Percentiles rank a stretch among this genome's conserved stretches.
phyloP scores from a whole-genome alignment of 164 flowering plant genomes.

The Kalanchoe fedtschenkoi region DNA sequence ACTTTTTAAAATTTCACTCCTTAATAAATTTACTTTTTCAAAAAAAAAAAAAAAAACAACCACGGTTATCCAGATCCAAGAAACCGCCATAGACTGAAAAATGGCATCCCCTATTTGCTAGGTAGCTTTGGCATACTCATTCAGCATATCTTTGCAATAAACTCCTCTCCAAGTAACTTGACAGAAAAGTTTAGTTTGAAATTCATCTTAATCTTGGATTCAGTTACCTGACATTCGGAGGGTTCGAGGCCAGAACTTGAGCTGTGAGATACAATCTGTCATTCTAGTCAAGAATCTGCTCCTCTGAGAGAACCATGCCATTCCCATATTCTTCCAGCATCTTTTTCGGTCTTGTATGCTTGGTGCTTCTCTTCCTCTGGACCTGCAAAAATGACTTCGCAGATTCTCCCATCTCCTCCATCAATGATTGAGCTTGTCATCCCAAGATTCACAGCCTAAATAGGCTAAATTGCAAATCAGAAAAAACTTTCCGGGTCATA shows the following conservation, averaged over 20 bases:
- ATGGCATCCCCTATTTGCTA: conserved; percentile 5
- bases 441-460: conserved; percentile 24
- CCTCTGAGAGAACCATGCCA: conserved; percentile 20
- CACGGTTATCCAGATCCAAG: too few species aligned
- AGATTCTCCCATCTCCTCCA: conserved; percentile 16
- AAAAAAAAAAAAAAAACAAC: too few species aligned
- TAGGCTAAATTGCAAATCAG: too few species aligned
- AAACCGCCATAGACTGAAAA: too few species aligned
- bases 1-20: too few species aligned
- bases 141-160: not conserved
- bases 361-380: conserved; percentile 26
- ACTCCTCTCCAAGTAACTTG: too few species aligned
- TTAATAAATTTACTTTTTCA: too few species aligned
- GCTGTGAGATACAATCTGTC: conserved; percentile 25
- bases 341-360: conserved; percentile 13
- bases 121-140: not conserved
- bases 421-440: conserved; percentile 17
- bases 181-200: too few species aligned
- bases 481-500: too few species aligned
- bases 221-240: conserved; percentile 22
- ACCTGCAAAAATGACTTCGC: conserved; percentile 22
- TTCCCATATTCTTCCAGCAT: conserved; percentile 31
- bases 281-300: conserved; percentile 25
- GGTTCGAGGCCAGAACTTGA: conserved; percentile 27
- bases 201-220: too few species aligned